phyloP scores from a whole-genome alignment of 768 basidiomycete species.

The Phaeolepiota aurea region DNA sequence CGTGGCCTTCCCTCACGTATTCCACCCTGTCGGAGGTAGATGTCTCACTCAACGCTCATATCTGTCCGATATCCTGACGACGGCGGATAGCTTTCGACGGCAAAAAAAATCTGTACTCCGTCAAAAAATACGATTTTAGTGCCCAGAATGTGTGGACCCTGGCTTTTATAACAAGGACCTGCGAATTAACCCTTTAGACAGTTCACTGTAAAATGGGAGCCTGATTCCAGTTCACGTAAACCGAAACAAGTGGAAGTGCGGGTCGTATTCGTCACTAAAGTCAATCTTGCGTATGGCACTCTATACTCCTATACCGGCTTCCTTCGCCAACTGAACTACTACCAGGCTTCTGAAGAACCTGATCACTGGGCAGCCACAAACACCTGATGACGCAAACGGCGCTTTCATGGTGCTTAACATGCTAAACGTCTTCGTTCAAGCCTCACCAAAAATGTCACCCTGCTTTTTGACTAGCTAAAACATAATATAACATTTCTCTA shows the following conservation, averaged over 20 bases:
- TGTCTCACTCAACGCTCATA: background rate
- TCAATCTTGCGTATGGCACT: constrained; percentile 17
- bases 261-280: constrained; percentile 16
- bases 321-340: background rate
- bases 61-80: background rate
- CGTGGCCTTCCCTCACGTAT: constrained; percentile 12
- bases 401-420: constrained; percentile 14
- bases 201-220: constrained; percentile 15
- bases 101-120: constrained; percentile 23
- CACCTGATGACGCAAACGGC: background rate
- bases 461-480: background rate
- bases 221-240: background rate
- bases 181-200: constrained; percentile 3
- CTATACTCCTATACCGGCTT: no score
- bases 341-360: background rate
- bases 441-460: constrained; percentile 18
- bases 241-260: constrained; percentile 7
- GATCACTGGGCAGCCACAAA: background rate
- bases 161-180: background rate
- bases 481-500: constrained; percentile 1
- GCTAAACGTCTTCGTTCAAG: constrained; percentile 25
- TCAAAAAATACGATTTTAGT: constrained; percentile 8
- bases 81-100: constrained; percentile 21
- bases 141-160: background rate
- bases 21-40: constrained; percentile 18